Evolutionary conservation across 352 stramenopile species (phyloP).

Genomic region (Elongisporangium prolatum): DNA sequence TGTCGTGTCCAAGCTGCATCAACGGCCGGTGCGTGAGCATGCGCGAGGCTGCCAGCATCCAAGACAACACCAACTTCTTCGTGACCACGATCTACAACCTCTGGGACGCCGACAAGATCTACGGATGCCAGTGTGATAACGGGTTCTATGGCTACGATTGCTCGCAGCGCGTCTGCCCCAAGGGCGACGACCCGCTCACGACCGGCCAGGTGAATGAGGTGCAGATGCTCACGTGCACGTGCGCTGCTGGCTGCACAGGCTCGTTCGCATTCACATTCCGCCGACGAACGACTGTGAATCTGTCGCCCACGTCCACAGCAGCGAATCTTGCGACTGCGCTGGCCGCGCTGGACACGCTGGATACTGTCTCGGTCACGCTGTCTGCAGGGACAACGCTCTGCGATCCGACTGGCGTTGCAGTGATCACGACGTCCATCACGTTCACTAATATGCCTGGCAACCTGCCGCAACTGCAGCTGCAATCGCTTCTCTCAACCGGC

Average conservation of each 20-base stretch:
- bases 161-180: constrained; percentile 45
- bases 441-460: constrained; percentile 69
- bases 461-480: constrained; percentile 42
- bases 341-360: constrained; percentile 53
- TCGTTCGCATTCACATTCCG: constrained; percentile 65
- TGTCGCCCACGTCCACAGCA: constrained; percentile 29
- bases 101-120: constrained; percentile 79
- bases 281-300: constrained; percentile 47
- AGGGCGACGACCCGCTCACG: constrained; percentile 61
- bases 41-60: constrained; percentile 47
- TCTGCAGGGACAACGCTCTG: constrained; percentile 25
- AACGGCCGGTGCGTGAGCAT: constrained; percentile 71
- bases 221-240: constrained; percentile 49
- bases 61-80: constrained; percentile 71
- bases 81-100: constrained; percentile 46
- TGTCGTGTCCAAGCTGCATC: constrained; percentile 50
- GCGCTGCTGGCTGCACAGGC: constrained; percentile 36
- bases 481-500: constrained; percentile 30
- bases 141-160: constrained; percentile 64
- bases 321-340: constrained; percentile 39
- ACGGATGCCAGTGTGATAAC: constrained; percentile 70
- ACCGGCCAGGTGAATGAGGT: constrained; percentile 27
- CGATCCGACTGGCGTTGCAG: constrained; percentile 13
- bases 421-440: constrained; percentile 43
- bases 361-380: constrained; percentile 33